phyloP scores from a whole-genome alignment of 2,329 filamentous ascomycete genomes.

The Fusarium nygamai region DNA sequence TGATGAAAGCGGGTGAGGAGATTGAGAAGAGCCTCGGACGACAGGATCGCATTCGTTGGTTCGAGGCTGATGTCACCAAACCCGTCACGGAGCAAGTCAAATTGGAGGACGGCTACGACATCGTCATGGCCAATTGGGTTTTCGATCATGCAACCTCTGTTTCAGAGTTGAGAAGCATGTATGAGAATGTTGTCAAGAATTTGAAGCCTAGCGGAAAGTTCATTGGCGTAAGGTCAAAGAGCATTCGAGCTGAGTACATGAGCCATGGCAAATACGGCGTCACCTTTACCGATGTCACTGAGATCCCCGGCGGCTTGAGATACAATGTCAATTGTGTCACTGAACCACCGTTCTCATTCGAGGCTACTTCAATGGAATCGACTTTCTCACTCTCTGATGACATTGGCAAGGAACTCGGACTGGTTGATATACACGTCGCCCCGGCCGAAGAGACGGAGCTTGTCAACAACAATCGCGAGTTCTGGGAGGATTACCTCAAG shows the following conservation, averaged over 20 bases:
- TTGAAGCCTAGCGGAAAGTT: not conserved
- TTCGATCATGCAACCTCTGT: not conserved
- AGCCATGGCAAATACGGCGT: not conserved
- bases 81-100: not conserved
- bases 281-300: not conserved
- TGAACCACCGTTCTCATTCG: not conserved
- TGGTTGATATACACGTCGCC: not conserved
- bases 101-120: not conserved
- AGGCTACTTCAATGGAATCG: not conserved
- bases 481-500: not conserved
- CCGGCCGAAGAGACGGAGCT: not conserved
- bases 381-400: not conserved
- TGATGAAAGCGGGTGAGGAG: not conserved
- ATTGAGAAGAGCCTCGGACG: not conserved
- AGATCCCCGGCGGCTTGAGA: not conserved
- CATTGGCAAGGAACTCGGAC: not conserved
- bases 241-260: not conserved
- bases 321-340: not conserved
- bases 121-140: conserved; percentile 1
- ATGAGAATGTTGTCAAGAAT: not conserved
- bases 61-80: not conserved
- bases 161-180: not conserved
- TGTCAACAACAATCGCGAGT: not conserved
- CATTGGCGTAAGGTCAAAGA: not conserved
- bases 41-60: not conserved